phyloP scores from a whole-genome alignment of 106 monocot species.

The Dioscorea alata region DNA sequence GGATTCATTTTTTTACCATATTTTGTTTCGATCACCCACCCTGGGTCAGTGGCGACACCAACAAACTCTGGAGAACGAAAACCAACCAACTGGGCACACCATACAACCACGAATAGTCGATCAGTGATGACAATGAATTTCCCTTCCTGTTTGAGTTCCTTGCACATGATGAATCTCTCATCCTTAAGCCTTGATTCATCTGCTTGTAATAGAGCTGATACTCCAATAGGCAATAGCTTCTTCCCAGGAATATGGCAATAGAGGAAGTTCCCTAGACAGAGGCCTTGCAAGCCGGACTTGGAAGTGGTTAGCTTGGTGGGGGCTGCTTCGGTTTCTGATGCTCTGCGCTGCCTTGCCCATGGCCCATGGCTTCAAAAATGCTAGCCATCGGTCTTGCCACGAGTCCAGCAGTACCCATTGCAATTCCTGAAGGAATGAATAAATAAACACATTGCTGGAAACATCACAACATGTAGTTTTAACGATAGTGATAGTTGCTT shows the following conservation, averaged over 20 bases:
- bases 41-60: slow-evolving; percentile 59
- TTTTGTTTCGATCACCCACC: slow-evolving; percentile 74
- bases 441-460: not conserved
- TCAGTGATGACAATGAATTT: slow-evolving; percentile 59
- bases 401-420: slow-evolving; percentile 83
- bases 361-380: slow-evolving; percentile 92
- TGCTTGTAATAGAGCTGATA: slow-evolving; percentile 53
- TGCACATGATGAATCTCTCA: slow-evolving; percentile 70
- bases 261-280: slow-evolving; percentile 62
- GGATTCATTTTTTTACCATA: too few relatives aligned
- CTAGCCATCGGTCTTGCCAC: slow-evolving; percentile 86
- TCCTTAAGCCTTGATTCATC: slow-evolving; percentile 45
- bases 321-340: slow-evolving; percentile 77
- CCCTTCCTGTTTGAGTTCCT: slow-evolving; percentile 45
- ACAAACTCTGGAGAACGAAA: slow-evolving; percentile 42
- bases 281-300: slow-evolving; percentile 71
- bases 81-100: slow-evolving; percentile 37
- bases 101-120: slow-evolving; percentile 39
- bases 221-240: slow-evolving; percentile 90
- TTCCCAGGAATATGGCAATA: slow-evolving; percentile 91
- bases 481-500: not conserved
- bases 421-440: slow-evolving; percentile 55
- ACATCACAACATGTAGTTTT: not conserved
- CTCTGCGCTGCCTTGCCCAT: slow-evolving; percentile 92
- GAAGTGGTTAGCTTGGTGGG: slow-evolving; percentile 48